Evolutionary conservation across 2,329 filamentous ascomycete species (phyloP).

Genomic region (Colletotrichum magnum): DNA sequence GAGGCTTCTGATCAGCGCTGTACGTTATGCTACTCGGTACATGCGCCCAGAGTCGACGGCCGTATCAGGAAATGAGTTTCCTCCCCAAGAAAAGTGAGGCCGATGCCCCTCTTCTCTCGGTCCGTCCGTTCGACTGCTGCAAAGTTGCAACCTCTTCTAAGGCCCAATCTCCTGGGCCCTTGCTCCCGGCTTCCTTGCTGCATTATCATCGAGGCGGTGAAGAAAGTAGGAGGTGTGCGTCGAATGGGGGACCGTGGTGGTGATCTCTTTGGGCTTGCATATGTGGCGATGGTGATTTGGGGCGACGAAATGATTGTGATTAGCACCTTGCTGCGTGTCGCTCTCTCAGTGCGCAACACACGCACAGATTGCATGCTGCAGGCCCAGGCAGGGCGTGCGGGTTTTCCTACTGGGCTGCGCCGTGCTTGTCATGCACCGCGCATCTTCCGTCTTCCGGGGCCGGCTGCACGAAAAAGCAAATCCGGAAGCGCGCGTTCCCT

Average conservation of each 20-base stretch:
- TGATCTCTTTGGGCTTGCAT: constrained; percentile 31
- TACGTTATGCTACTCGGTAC: too few species aligned
- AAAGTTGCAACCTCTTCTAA: too few species aligned
- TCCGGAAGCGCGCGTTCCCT: not conserved
- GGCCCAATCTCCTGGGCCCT: not conserved
- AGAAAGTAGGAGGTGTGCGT: constrained; percentile 12
- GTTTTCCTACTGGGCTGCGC: not conserved
- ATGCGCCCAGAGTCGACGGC: too few species aligned
- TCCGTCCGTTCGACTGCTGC: not conserved
- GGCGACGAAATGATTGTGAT: too few species aligned
- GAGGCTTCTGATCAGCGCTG: too few species aligned
- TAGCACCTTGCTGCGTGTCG: not conserved
- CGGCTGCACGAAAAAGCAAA: constrained; percentile 39
- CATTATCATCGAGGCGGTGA: constrained; percentile 31
- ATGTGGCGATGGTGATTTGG: constrained; percentile 9
- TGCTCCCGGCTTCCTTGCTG: not conserved
- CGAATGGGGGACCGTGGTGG: constrained; percentile 7
- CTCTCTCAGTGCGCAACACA: not conserved
- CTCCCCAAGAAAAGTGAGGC: constrained; percentile 3
- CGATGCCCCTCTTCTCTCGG: constrained; percentile 1
- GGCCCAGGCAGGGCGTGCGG: not conserved
- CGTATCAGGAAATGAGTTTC: constrained; percentile 26
- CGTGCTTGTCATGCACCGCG: constrained; percentile 7
- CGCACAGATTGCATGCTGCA: constrained; percentile 7
- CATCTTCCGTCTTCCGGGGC: constrained; percentile 15